Evolutionary conservation across 805 yeast genomes (phyloP).

Genomic region (Metschnikowia peoriensis): DNA sequence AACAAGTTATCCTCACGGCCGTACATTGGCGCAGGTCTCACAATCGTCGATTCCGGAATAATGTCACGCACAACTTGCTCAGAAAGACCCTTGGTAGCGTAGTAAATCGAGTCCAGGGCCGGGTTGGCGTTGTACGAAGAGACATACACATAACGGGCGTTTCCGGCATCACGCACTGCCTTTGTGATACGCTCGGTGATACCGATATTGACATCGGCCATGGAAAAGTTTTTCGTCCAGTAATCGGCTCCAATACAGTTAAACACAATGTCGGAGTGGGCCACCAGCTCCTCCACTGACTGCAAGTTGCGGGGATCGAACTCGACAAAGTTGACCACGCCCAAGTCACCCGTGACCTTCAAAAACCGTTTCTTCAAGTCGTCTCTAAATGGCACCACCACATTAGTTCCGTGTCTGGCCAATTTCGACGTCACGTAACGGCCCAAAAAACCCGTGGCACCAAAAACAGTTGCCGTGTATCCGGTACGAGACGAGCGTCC

Average conservation of each 20-base stretch:
- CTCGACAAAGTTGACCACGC: slow-evolving; percentile 82
- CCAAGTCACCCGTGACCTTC: slow-evolving; percentile 82
- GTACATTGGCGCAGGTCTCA: slow-evolving; percentile 79
- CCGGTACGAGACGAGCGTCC: slow-evolving; percentile 87
- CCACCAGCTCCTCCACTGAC: slow-evolving; percentile 73
- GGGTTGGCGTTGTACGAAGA: slow-evolving; percentile 76
- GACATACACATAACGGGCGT: slow-evolving; percentile 74
- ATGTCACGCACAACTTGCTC: slow-evolving; percentile 68
- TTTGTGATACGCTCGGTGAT: slow-evolving; percentile 74
- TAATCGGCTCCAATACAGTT: slow-evolving; percentile 77
- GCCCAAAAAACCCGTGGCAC: slow-evolving; percentile 78
- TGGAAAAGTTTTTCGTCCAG: slow-evolving; percentile 74
- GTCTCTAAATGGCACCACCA: slow-evolving; percentile 79
- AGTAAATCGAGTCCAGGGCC: slow-evolving; percentile 64
- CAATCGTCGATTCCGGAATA: slow-evolving; percentile 75
- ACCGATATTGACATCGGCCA: slow-evolving; percentile 82
- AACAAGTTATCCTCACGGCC: slow-evolving; percentile 73
- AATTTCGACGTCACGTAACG: slow-evolving; percentile 66
- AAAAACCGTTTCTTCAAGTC: slow-evolving; percentile 74
- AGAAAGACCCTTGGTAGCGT: slow-evolving; percentile 76
- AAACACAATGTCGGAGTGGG: slow-evolving; percentile 78
- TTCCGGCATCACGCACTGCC: slow-evolving; percentile 66
- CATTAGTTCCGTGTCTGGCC: slow-evolving; percentile 78
- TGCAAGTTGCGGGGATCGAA: slow-evolving; percentile 76
- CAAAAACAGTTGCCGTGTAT: slow-evolving; percentile 84